These are phyloP conservation scores for Wickerhamiella azymoides DNA, from an alignment of 805 yeast species.

Conservation along the genomic window DNA sequence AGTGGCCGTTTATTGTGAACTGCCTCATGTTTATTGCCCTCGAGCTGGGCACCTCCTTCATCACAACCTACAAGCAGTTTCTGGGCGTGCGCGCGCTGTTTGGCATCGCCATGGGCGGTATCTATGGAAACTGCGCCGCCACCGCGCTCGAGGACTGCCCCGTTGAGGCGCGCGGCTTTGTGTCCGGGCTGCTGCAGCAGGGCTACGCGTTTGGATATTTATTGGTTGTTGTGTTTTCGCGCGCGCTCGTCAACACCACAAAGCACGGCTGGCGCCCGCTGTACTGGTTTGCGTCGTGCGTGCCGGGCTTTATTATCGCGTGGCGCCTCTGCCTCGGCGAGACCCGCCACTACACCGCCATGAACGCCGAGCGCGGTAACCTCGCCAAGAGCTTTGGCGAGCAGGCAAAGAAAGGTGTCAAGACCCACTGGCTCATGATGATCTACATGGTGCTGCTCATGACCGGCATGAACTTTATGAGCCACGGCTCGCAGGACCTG, in stretches of 20 bases:
- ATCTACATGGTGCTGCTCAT: slow-evolving; percentile 44
- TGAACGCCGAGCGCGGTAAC: slow-evolving; percentile 17
- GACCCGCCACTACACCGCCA: slow-evolving; percentile 36
- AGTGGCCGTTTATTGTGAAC: slow-evolving; percentile 47
- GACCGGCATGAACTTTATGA: slow-evolving; percentile 58
- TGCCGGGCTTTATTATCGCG: slow-evolving; percentile 41
- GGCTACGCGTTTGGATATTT: slow-evolving; percentile 67
- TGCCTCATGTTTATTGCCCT: slow-evolving; percentile 38
- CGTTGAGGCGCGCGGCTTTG: slow-evolving; percentile 40
- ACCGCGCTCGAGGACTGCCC: slow-evolving; percentile 58
- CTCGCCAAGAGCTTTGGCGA: slow-evolving; percentile 16
- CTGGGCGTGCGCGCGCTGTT: slow-evolving; percentile 46
- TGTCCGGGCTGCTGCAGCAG: slow-evolving; percentile 63
- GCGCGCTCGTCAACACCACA: slow-evolving; percentile 40
- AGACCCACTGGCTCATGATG: slow-evolving; percentile 46
- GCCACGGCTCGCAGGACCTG: slow-evolving; percentile 66
- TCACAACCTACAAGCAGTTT: slow-evolving; percentile 41
- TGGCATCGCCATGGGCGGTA: slow-evolving; percentile 62
- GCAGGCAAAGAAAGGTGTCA: slow-evolving; percentile 29
- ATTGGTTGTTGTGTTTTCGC: slow-evolving; percentile 47
- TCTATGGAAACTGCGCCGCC: slow-evolving; percentile 51
- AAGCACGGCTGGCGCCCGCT: slow-evolving; percentile 53
- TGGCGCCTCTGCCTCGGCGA: slow-evolving; percentile 52
- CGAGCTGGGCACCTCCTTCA: slow-evolving; percentile 35
- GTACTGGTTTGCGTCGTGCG: slow-evolving; percentile 63